These are phyloP conservation scores for Heliocybe sulcata DNA, from an alignment of 1,284 basidiomycete species.

Conservation along the genomic window DNA sequence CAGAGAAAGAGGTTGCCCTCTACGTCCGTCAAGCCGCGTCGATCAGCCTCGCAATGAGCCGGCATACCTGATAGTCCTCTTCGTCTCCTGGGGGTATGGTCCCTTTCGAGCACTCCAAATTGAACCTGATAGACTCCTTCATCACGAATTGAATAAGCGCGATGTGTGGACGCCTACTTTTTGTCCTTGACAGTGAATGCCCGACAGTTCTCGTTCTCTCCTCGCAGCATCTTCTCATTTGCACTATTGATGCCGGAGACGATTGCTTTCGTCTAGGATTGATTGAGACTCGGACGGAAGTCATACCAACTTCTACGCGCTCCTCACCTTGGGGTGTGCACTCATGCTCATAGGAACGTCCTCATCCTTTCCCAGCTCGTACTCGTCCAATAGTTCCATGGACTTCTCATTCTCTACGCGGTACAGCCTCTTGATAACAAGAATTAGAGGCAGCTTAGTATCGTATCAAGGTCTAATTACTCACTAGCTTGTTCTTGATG, in stretches of 20 bases:
- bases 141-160: too few relatives aligned
- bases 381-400: conserved; percentile 59
- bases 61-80: conserved; percentile 78
- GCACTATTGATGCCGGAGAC: conserved; percentile 85
- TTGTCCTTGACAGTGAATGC: conserved; percentile 56
- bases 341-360: conserved; percentile 95
- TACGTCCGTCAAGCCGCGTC: conserved; percentile 20
- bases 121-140: conserved; percentile 34
- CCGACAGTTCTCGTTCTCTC: conserved; percentile 79
- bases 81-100: conserved; percentile 53
- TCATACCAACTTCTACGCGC: conserved; percentile 3
- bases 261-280: conserved; percentile 43
- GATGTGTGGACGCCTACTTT: too few relatives aligned
- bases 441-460: conserved; percentile 4
- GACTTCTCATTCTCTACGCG: conserved; percentile 51
- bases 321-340: conserved; percentile 51
- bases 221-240: conserved; percentile 49
- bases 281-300: conserved; percentile 2
- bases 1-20: conserved; percentile 77
- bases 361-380: conserved; percentile 72
- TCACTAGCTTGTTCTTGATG: conserved; percentile 87
- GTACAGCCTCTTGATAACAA: conserved; percentile 56
- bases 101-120: conserved; percentile 41
- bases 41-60: neutral
- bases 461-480: conserved; percentile 18